Conservation (phyloP, 495 filamentous ascomycete genomes). For the Podospora pseudoanserina region DNA sequence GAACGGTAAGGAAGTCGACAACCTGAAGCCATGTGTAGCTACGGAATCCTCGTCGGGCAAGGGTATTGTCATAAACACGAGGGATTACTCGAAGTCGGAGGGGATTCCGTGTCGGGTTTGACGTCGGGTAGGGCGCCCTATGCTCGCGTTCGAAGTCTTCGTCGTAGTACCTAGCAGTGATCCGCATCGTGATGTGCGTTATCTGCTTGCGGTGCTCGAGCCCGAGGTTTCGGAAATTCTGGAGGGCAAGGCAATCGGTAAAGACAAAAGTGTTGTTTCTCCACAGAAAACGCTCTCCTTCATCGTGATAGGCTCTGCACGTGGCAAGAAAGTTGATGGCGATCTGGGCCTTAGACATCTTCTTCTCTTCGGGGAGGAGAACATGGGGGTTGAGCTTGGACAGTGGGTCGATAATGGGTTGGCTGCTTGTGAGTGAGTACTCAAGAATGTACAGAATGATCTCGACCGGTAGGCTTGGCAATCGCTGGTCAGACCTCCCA, state of each 20-base stretch:
- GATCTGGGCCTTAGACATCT: slow-evolving; percentile 30
- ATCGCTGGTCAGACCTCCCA: slow-evolving; percentile 7
- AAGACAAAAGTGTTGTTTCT: slow-evolving; percentile 46
- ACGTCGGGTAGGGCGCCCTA: slow-evolving; percentile 20
- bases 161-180: slow-evolving; percentile 47
- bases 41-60: slow-evolving; percentile 42
- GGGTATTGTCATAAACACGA: slow-evolving; percentile 33
- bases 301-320: slow-evolving; percentile 39
- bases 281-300: slow-evolving; percentile 43
- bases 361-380: slow-evolving; percentile 34
- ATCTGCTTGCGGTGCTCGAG: slow-evolving; percentile 33
- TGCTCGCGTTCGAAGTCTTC: slow-evolving; percentile 39
- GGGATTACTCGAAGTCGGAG: slow-evolving; percentile 31
- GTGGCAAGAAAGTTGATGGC: slow-evolving; percentile 44
- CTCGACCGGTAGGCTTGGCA: slow-evolving; percentile 44
- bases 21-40: slow-evolving; percentile 48
- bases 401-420: slow-evolving; percentile 48
- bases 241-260: slow-evolving; percentile 40
- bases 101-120: slow-evolving; percentile 10
- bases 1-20: slow-evolving; percentile 41
- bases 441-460: slow-evolving; percentile 43
- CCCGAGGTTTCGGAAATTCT: slow-evolving; percentile 37
- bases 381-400: slow-evolving; percentile 33
- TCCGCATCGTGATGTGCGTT: slow-evolving; percentile 41
- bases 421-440: slow-evolving; percentile 40